Evolutionary conservation across 352 stramenopile species (phyloP), one percentile per base, ranked within the genome.

Genomic region (Plasmopara halstedii): DNA sequence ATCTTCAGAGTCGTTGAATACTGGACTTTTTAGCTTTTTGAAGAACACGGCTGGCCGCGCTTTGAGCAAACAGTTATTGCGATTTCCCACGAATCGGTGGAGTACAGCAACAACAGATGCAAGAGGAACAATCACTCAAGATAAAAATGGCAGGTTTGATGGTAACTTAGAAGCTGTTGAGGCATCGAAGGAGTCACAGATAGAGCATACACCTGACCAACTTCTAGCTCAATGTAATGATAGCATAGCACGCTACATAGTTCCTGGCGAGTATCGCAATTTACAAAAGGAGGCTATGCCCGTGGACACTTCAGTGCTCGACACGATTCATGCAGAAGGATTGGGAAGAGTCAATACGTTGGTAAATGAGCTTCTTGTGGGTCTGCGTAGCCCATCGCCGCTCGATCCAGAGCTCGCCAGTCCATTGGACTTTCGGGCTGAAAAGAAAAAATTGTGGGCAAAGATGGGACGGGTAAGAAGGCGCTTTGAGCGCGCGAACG

Each of bases 1-100:
- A 23, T 22, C 50, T 4, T 23, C 55, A 4, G 36, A 53, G 0
- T 41, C 62, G 7, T 42, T 88, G n/a, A 84, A 88, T 46, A 83
- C 71, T 1, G 73, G 73, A 1, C 73, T 88, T 22, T 88, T 88
- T 26, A 81, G 67, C 17, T 88, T 84, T 34, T 57, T 88, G 40
- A 88, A 88, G 50, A 71, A 83, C 36, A 72, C 73, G 43, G 76
- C 76, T 6, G 67, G 73, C 6, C 64, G 70, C 18, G 77, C 77
- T 10, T 70, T 88, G 33, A 82, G 67, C 14, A 85, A 78, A 26
- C 76, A 85, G 41, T 69, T 88, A 22, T 83, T 73, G 2, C 51
- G 67, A 1, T 66, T 82, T 32, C 61, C 67, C 0, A 49, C 53
- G 9, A 64, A 54, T 8, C 42, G 62, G 8, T 58, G 47, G 49